These are phyloP conservation scores for Candida smagusa DNA, from an alignment of 1,139 yeast genomes.

Conservation along the genomic window DNA sequence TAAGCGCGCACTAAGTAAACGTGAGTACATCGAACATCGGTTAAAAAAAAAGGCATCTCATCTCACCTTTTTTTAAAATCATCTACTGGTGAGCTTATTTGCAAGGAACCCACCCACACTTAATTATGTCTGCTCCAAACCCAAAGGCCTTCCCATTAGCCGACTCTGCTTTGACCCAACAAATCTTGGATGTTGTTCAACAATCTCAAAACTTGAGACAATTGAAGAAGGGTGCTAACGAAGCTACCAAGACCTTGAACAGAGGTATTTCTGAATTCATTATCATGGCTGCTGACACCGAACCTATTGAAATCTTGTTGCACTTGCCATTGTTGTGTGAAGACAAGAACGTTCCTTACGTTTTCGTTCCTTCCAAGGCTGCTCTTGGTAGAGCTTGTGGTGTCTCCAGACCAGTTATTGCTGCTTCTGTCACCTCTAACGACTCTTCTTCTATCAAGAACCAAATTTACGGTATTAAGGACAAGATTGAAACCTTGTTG, in stretches of 20 bases:
- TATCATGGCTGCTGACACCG: constrained; percentile 99
- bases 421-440: constrained; percentile 97
- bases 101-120: constrained; percentile 60
- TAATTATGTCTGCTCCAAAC: constrained; percentile 68
- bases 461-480: constrained; percentile 97
- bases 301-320: constrained; percentile 96
- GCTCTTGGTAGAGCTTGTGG: constrained; percentile 99
- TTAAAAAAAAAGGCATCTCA: constrained; percentile 2
- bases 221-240: constrained; percentile 99
- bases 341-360: constrained; percentile 99
- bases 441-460: constrained; percentile 97
- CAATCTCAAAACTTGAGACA: constrained; percentile 98
- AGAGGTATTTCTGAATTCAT: constrained; percentile 99
- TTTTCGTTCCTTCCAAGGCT: constrained; percentile 96
- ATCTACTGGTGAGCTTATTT: constrained; percentile 45
- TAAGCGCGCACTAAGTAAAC: constrained; percentile 2
- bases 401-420: constrained; percentile 98
- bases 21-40: constrained; percentile 2
- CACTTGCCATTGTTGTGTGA: constrained; percentile 97
- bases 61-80: constrained; percentile 2
- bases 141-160: constrained; percentile 99
- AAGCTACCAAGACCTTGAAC: constrained; percentile 98
- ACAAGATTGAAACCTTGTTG: constrained; percentile 96
- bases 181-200: constrained; percentile 95
- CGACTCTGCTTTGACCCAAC: constrained; percentile 92